These are phyloP conservation scores for Trametes sanguinea DNA, from an alignment of 768 basidiomycete genomes.

Conservation along the genomic window DNA sequence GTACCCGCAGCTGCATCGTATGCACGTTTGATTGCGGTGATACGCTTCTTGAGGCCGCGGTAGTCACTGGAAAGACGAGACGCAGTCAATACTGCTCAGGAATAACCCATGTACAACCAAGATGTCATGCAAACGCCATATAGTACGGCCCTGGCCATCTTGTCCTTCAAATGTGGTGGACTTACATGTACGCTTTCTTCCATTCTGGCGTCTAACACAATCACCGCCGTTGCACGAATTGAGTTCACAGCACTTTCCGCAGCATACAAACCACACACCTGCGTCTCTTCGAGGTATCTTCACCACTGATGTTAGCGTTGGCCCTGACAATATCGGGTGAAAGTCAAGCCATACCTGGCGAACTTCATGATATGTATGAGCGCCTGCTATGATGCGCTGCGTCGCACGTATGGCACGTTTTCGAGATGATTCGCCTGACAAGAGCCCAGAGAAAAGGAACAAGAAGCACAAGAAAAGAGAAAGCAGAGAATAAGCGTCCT, in stretches of 20 bases:
- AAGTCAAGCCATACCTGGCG: slow-evolving; percentile 3
- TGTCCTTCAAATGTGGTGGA: background rate
- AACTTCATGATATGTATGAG: slow-evolving; percentile 14
- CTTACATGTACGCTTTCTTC: slow-evolving; percentile 49
- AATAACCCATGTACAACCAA: background rate
- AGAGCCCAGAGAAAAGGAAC: background rate
- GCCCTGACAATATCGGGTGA: too few species aligned
- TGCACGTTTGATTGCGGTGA: slow-evolving; percentile 50
- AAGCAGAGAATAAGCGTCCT: background rate
- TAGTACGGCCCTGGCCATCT: too few species aligned
- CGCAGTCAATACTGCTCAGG: background rate
- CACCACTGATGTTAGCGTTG: background rate
- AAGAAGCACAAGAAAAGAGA: background rate
- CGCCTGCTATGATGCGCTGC: too few species aligned
- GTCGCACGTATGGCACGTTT: too few species aligned
- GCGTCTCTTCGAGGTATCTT: slow-evolving; percentile 21
- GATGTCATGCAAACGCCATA: too few species aligned
- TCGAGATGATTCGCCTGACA: too few species aligned
- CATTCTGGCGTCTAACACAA: slow-evolving; percentile 19
- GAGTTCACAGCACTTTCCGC: background rate
- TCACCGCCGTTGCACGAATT: background rate
- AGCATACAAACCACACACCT: background rate
- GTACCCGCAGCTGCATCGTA: slow-evolving; percentile 10
- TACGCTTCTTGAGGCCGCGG: slow-evolving; percentile 65
- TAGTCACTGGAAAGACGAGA: slow-evolving; percentile 56